Evolutionary conservation across 2,329 filamentous ascomycete genomes (phyloP).

Genomic region (Pochonia chlamydosporia): DNA sequence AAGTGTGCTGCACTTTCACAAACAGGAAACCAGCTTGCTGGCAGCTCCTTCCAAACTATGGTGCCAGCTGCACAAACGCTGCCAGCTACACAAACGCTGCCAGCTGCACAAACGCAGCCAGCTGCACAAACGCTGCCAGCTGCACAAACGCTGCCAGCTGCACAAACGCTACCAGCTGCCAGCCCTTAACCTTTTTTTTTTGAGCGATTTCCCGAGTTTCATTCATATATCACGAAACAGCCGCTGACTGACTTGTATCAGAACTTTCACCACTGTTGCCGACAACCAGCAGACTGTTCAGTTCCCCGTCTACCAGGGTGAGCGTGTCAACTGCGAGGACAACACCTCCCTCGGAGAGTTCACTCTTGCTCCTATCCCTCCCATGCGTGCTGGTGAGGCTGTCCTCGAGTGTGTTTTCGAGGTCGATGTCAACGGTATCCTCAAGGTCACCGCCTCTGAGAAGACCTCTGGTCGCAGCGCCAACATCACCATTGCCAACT

Average conservation of each 20-base stretch:
- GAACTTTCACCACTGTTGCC: constrained; percentile 81
- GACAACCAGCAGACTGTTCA: constrained; percentile 63
- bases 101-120: too few species aligned
- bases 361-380: constrained; percentile 80
- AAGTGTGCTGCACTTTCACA: background rate
- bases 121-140: too few species aligned
- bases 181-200: too few species aligned
- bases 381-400: constrained; percentile 91
- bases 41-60: too few species aligned
- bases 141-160: too few species aligned
- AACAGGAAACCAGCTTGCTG: too few species aligned
- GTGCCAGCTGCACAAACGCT: too few species aligned
- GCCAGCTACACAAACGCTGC: too few species aligned
- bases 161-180: too few species aligned
- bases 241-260: constrained; percentile 1
- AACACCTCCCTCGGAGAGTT: constrained; percentile 98
- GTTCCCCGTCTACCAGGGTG: constrained; percentile 93
- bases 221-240: too few species aligned
- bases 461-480: constrained; percentile 96
- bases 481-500: constrained; percentile 99
- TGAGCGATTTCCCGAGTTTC: too few species aligned
- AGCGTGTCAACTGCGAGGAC: constrained; percentile 96
- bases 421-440: constrained; percentile 99
- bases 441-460: constrained; percentile 98
- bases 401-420: constrained; percentile 98